Evolutionary conservation across 208 protist genomes (phyloP), one percentile per base, ranked within the genome.

Genomic region (Trypanosoma caninum): DNA sequence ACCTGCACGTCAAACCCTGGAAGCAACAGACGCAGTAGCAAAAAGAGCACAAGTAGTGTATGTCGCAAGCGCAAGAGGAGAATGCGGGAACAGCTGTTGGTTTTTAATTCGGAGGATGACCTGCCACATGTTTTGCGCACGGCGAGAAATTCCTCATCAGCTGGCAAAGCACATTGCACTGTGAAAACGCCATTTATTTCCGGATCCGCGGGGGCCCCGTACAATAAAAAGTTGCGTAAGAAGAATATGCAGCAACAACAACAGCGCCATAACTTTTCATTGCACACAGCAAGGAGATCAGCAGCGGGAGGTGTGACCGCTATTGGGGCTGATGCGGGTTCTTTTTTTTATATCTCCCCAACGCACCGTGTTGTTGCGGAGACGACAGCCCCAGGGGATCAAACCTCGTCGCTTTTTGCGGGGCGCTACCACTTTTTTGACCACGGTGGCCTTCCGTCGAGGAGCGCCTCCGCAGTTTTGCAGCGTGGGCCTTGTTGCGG

Each of bases 331-430:
- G 37, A 44, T 16, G 13, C 14, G 5, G 16, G 13, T 25, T 82
- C 76, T 6, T 82, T 66, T 11, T 88, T 78, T 48, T 93, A 78
- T 52, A 93, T 93, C 56, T 93, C 86, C 0, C 78, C 80, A 10
- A 83, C 89, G 38, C 86, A 93, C 53, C 77, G 85, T 51, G 82
- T 60, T 0, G 86, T 93, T 1, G 85, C 85, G 22, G 69, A 87
- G 47, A 65, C 62, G 47, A 72, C 78, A 34, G 63, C 75, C 22
- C 59, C 72, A 18, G 87, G 76, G 74, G 33, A 42, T 27, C 25
- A 18, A 18, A 18, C 33, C 13, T 18, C 23, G 8, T 56, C 0
- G 13, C 6, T n/a, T 6, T 16, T 10, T 57, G 46, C 16, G 10
- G 10, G 22, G 18, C 61, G 57, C 2, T 78, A 71, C 57, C 55